A percentile compares a stretch with the other conserved stretches of the same genome.
Conservation (phyloP, 768 basidiomycete genomes). For the Lactarius hengduanensis region DNA sequence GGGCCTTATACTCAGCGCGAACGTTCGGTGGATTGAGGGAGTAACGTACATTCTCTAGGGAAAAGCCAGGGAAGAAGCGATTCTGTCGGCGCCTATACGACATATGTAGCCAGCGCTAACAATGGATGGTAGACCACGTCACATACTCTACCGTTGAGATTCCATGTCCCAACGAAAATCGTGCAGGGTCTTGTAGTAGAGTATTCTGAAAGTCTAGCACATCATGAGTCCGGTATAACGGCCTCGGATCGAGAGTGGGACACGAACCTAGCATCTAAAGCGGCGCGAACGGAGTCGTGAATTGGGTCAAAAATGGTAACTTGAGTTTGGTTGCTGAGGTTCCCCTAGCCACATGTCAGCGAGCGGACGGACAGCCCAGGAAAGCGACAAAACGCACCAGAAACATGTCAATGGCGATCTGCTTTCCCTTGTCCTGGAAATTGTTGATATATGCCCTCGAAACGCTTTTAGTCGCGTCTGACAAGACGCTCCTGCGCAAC, state of each 20-base stretch:
- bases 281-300: slow-evolving; percentile 78
- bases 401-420: slow-evolving; percentile 93
- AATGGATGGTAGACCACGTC: background rate
- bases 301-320: slow-evolving; percentile 94
- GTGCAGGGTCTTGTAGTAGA: slow-evolving; percentile 69
- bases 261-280: slow-evolving; percentile 66
- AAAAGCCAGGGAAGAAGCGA: slow-evolving; percentile 89
- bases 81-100: slow-evolving; percentile 70
- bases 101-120: slow-evolving; percentile 6
- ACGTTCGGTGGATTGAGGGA: background rate
- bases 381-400: slow-evolving; percentile 52
- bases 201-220: slow-evolving; percentile 71
- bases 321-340: slow-evolving; percentile 81
- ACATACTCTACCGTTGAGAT: slow-evolving; percentile 84
- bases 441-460: slow-evolving; percentile 97
- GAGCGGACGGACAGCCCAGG: background rate
- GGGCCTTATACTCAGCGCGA: background rate
- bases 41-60: slow-evolving; percentile 66
- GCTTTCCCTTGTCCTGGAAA: slow-evolving; percentile 94
- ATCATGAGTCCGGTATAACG: slow-evolving; percentile 1
- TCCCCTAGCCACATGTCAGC: slow-evolving; percentile 61
- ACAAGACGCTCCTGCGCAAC: slow-evolving; percentile 68
- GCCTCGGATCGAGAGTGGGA: background rate
- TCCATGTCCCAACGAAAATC: slow-evolving; percentile 93
- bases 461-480: slow-evolving; percentile 95